Conservation (phyloP, 257 asterid genomes). For the Solanum chiquidenum region DNA sequence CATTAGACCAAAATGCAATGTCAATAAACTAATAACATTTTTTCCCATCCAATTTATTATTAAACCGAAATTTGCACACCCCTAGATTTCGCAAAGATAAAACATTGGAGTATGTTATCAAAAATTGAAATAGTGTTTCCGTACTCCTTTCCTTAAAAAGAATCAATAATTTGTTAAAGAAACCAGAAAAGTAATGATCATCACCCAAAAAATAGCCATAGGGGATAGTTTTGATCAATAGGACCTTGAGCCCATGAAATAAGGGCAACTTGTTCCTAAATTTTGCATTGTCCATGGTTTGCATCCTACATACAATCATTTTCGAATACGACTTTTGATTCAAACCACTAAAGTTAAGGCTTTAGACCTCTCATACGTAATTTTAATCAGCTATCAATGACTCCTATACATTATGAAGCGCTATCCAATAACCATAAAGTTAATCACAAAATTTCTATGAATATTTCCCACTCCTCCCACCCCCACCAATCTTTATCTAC, state of each 20-base stretch:
- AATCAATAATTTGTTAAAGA: background rate
- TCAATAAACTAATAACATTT: background rate
- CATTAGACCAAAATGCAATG: background rate
- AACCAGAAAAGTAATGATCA: background rate
- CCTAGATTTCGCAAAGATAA: background rate
- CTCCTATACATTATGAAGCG: background rate
- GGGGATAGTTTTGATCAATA: background rate
- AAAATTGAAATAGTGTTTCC: background rate
- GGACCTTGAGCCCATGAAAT: background rate
- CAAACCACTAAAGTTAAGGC: background rate
- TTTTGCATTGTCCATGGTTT: background rate
- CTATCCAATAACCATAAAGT: too few relatives aligned
- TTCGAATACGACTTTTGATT: background rate
- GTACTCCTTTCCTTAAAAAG: background rate
- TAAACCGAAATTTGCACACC: background rate
- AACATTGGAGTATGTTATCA: background rate
- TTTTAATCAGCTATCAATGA: accelerated
- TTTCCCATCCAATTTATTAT: background rate
- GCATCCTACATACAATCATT: background rate
- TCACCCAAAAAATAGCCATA: background rate
- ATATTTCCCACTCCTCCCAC: background rate
- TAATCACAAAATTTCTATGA: background rate
- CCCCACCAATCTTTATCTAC: background rate
- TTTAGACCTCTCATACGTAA: too few relatives aligned
- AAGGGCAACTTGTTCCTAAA: background rate